These are phyloP conservation scores for Aspergillus biplanus DNA, from an alignment of 495 filamentous ascomycete genomes.

Conservation along the genomic window DNA sequence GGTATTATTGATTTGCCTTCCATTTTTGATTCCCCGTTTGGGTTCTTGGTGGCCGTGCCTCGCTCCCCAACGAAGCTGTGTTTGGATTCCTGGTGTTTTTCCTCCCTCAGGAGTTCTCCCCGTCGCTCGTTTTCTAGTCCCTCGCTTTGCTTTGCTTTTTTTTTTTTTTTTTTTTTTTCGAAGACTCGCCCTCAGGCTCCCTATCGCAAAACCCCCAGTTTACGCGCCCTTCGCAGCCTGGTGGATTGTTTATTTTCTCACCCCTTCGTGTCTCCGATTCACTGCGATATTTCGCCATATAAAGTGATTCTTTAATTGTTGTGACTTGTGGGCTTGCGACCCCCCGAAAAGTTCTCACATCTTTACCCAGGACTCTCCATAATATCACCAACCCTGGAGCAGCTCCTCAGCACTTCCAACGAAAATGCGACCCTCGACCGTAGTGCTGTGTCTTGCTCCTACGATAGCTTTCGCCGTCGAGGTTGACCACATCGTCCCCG, in stretches of 20 bases:
- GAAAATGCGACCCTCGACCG: slow-evolving; percentile 38
- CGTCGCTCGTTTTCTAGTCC: not conserved
- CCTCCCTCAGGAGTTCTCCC: not conserved
- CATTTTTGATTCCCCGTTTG: not conserved
- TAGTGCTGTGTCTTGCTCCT: slow-evolving; percentile 40
- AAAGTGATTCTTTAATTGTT: not conserved
- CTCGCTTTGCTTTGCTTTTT: not conserved
- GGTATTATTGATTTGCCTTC: not conserved
- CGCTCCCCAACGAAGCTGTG: not conserved
- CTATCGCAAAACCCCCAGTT: not conserved
- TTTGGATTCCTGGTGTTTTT: slow-evolving; percentile 2
- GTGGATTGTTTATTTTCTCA: not conserved
- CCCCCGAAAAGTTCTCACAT: not conserved
- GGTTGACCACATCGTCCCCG: slow-evolving; percentile 25
- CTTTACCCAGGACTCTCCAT: not conserved
- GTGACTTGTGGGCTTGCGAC: not conserved
- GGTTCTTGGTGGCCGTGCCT: not conserved
- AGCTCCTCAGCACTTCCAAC: slow-evolving; percentile 3
- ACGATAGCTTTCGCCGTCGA: slow-evolving; percentile 36
- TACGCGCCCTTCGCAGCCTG: not conserved
- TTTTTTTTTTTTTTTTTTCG: not conserved
- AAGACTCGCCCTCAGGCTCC: not conserved
- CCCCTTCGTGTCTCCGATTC: not conserved
- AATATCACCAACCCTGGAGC: not conserved
- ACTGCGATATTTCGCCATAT: not conserved